Conservation (phyloP, 2,329 filamentous ascomycete species). For the Monilinia vaccinii-corymbosi region DNA sequence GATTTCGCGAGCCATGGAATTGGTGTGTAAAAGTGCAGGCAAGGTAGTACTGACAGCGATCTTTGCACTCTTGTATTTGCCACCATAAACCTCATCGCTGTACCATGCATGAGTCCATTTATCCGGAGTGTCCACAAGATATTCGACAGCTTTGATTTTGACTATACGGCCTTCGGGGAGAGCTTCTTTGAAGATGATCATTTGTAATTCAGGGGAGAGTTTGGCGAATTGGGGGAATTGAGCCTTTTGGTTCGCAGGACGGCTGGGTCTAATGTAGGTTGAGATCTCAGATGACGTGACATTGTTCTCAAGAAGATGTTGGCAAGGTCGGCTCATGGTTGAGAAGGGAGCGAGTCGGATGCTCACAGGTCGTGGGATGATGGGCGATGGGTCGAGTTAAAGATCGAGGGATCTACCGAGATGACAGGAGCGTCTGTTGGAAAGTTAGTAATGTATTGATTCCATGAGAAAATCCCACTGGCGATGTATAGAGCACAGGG, state of each 20-base stretch:
- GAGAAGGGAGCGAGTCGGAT: neutral
- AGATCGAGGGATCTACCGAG: neutral
- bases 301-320: slow-evolving; percentile 1
- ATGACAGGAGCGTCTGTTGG: neutral
- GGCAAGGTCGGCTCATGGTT: neutral
- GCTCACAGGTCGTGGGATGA: neutral
- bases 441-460: neutral
- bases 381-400: neutral
- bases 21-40: neutral
- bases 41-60: neutral
- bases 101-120: neutral
- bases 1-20: neutral
- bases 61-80: neutral
- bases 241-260: neutral
- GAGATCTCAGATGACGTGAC: neutral
- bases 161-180: neutral
- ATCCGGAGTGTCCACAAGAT: neutral
- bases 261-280: neutral
- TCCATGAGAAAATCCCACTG: neutral
- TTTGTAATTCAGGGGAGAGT: slow-evolving; percentile 1
- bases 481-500: neutral
- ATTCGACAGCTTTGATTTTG: neutral
- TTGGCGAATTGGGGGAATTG: neutral
- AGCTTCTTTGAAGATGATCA: neutral
- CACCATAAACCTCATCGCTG: neutral